A percentile compares a stretch with the other conserved stretches of the same genome.
These are phyloP conservation scores for Globisporangium middletonii DNA, from an alignment of 352 stramenopile species.

Conservation along the genomic window DNA sequence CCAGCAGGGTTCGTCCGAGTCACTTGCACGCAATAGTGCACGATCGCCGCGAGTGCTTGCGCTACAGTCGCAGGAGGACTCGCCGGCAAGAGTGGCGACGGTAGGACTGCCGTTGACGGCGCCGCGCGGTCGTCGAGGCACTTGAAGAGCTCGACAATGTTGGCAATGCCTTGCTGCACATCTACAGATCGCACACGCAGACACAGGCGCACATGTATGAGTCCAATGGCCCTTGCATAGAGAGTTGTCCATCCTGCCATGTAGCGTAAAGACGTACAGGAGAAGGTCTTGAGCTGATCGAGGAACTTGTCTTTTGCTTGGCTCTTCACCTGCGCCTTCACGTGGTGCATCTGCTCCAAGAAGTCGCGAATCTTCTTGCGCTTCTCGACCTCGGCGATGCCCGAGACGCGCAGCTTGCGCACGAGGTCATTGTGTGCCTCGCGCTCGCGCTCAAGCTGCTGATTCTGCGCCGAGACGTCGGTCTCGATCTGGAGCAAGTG, in stretches of 20 bases:
- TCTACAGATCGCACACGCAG: slow-evolving; percentile 14
- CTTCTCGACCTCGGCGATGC: slow-evolving; percentile 40
- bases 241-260: neutral
- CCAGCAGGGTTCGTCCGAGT: slow-evolving; percentile 7
- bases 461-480: slow-evolving; percentile 25
- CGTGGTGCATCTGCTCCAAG: slow-evolving; percentile 35
- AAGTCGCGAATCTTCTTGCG: slow-evolving; percentile 51
- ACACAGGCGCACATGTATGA: neutral
- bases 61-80: neutral
- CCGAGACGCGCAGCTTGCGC: slow-evolving; percentile 35
- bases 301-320: slow-evolving; percentile 34
- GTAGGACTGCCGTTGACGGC: slow-evolving; percentile 6
- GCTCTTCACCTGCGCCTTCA: slow-evolving; percentile 28
- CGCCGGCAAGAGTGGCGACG: slow-evolving; percentile 9
- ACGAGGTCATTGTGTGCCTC: slow-evolving; percentile 23
- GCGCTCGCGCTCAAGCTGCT: slow-evolving; percentile 23
- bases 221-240: neutral
- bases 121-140: slow-evolving; percentile 35
- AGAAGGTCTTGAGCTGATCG: slow-evolving; percentile 43
- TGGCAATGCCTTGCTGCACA: slow-evolving; percentile 48
- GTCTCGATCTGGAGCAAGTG: slow-evolving; percentile 44
- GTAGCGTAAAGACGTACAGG: slow-evolving; percentile 21
- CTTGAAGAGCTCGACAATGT: slow-evolving; percentile 47
- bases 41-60: slow-evolving; percentile 2
- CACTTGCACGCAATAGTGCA: slow-evolving; percentile 10